phyloP scores from a whole-genome alignment of 129 eudicot genomes.

The Flaveria robusta region DNA sequence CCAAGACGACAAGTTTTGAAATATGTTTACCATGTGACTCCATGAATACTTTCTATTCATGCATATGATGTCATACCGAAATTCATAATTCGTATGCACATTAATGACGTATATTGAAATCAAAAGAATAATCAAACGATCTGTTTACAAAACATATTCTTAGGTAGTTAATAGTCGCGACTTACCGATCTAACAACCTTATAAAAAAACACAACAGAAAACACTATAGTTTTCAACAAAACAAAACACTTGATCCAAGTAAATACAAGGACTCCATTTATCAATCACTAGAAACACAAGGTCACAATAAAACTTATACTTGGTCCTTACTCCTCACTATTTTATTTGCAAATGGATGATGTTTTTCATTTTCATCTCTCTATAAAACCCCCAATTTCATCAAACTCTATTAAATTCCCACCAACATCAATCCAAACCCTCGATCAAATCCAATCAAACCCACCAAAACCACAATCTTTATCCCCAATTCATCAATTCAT shows the following conservation, averaged over 20 bases:
- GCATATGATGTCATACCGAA: background rate
- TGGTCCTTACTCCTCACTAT: constrained; percentile 17
- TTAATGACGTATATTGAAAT: background rate
- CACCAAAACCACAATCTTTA: constrained; percentile 1
- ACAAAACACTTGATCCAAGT: no score
- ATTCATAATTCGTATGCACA: background rate
- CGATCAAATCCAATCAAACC: constrained; percentile 28
- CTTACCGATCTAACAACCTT: background rate
- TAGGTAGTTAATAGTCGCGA: background rate
- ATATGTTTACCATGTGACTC: background rate
- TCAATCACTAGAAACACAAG: constrained; percentile 11
- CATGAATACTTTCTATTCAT: background rate
- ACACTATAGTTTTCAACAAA: no score
- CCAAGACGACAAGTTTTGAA: no score
- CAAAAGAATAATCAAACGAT: background rate
- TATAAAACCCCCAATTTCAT: constrained; percentile 27
- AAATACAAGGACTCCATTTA: constrained; percentile 9
- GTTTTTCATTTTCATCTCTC: constrained; percentile 12
- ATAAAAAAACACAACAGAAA: no score
- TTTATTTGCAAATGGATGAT: constrained; percentile 34
- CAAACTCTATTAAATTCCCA: constrained; percentile 18
- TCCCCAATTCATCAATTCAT: background rate
- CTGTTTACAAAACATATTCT: background rate
- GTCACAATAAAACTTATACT: background rate
- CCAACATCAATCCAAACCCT: constrained; percentile 37